Conservation (phyloP, 306 rosid genomes). For the Malus domestica region DNA sequence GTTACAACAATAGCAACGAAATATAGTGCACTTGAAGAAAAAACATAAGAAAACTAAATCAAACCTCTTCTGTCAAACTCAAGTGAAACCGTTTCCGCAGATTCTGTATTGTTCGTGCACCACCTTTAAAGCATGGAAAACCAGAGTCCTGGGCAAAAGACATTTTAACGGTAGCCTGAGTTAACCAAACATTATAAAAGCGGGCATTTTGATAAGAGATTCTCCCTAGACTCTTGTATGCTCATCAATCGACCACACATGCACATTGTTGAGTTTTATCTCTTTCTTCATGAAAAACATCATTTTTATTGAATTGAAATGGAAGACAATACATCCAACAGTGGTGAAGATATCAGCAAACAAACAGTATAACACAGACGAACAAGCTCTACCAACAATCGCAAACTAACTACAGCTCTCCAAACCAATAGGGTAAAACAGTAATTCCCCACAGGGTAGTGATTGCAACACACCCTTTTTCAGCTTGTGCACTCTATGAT, state of each 20-base stretch:
- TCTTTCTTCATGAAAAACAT: background rate
- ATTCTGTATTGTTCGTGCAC: constrained; percentile 89
- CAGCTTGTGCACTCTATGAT: background rate
- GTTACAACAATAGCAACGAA: constrained; percentile 21
- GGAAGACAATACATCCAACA: background rate
- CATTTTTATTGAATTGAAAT: background rate
- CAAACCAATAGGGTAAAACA: background rate
- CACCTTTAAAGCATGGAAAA: constrained; percentile 98
- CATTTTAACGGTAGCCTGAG: constrained; percentile 18
- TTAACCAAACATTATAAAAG: background rate
- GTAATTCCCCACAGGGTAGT: background rate
- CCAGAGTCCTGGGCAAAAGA: constrained; percentile 74
- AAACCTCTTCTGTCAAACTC: constrained; percentile 94
- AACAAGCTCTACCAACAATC: background rate
- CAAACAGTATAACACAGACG: background rate
- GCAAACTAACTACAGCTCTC: background rate
- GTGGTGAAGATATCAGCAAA: background rate
- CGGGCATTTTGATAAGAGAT: background rate
- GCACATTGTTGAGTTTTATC: background rate
- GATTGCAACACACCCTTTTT: background rate
- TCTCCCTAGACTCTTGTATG: background rate
- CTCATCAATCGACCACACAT: background rate
- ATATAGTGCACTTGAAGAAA: background rate
- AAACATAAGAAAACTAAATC: background rate
- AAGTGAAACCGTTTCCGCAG: constrained; percentile 91